phyloP scores from a whole-genome alignment of 2,329 filamentous ascomycete genomes.

The Fusarium sp. region DNA sequence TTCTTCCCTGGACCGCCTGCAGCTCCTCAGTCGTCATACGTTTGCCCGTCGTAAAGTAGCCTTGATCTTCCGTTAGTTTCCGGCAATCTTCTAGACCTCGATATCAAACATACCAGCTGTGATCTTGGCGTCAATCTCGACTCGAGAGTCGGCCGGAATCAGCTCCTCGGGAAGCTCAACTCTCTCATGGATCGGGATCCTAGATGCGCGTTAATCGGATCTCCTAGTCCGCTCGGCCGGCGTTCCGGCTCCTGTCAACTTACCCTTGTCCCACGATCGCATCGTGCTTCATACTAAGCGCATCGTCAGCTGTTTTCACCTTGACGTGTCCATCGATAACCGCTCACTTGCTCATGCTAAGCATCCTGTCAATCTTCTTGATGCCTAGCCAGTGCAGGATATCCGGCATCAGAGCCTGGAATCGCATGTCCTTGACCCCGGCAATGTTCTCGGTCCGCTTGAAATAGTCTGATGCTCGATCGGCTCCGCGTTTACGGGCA shows the following conservation, averaged over 20 bases:
- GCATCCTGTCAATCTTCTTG: slow-evolving; percentile 97
- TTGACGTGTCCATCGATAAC: slow-evolving; percentile 17
- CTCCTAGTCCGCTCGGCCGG: slow-evolving; percentile 5
- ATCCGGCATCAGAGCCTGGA: slow-evolving; percentile 97
- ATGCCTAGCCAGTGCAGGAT: slow-evolving; percentile 98
- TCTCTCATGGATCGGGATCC: slow-evolving; percentile 85
- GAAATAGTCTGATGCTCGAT: slow-evolving; percentile 91
- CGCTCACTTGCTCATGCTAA: slow-evolving; percentile 94
- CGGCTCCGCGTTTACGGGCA: slow-evolving; percentile 78
- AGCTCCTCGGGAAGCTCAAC: slow-evolving; percentile 91
- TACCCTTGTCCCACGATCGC: slow-evolving; percentile 84
- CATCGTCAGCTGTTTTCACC: slow-evolving; percentile 40
- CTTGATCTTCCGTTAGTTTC: slow-evolving; percentile 49
- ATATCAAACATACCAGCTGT: slow-evolving; percentile 73
- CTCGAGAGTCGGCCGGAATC: slow-evolving; percentile 92
- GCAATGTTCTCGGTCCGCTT: slow-evolving; percentile 98
- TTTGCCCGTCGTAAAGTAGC: slow-evolving; percentile 86
- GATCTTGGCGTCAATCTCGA: slow-evolving; percentile 99
- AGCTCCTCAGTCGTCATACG: slow-evolving; percentile 88
- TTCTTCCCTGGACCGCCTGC: slow-evolving; percentile 82
- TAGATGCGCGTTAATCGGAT: slow-evolving; percentile 44
- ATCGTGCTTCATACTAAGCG: slow-evolving; percentile 82
- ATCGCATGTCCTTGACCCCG: slow-evolving; percentile 95
- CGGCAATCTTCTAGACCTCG: slow-evolving; percentile 10
- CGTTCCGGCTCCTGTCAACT: slow-evolving; percentile 39